Conservation (phyloP, 1,284 basidiomycete species). For the Ustilago loliicola region DNA sequence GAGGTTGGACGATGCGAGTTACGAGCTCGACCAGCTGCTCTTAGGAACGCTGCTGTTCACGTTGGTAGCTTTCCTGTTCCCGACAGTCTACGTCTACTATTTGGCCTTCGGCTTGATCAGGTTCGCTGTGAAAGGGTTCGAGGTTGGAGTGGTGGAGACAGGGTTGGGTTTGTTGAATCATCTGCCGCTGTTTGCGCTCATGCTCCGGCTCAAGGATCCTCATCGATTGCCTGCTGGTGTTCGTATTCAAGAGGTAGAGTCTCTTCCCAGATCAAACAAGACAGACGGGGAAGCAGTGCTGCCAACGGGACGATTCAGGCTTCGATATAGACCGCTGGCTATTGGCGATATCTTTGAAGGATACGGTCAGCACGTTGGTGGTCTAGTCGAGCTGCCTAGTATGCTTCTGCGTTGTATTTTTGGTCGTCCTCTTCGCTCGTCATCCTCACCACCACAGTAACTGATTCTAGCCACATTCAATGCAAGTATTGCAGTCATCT, state of each 20-base stretch:
- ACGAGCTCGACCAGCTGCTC: constrained; percentile 92
- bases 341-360: constrained; percentile 53
- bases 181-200: constrained; percentile 88
- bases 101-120: constrained; percentile 82
- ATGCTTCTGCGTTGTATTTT: constrained; percentile 42
- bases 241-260: constrained; percentile 23
- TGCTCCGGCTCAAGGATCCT: constrained; percentile 88
- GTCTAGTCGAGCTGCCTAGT: constrained; percentile 36
- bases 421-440: constrained; percentile 29
- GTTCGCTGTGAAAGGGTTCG: constrained; percentile 34
- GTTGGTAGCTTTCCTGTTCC: constrained; percentile 87
- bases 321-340: constrained; percentile 38
- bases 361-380: constrained; percentile 45
- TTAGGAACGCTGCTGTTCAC: constrained; percentile 96
- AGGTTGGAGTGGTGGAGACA: constrained; percentile 37
- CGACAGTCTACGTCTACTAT: constrained; percentile 89
- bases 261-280: neutral
- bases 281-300: neutral
- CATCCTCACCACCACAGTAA: neutral
- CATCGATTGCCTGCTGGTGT: constrained; percentile 77
- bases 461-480: neutral
- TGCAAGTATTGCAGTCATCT: neutral
- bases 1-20: constrained; percentile 87
- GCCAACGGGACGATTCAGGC: constrained; percentile 13
- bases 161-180: constrained; percentile 80